Evolutionary conservation across 495 filamentous ascomycete genomes (phyloP).

Genomic region (Penicillium malachiteum): DNA sequence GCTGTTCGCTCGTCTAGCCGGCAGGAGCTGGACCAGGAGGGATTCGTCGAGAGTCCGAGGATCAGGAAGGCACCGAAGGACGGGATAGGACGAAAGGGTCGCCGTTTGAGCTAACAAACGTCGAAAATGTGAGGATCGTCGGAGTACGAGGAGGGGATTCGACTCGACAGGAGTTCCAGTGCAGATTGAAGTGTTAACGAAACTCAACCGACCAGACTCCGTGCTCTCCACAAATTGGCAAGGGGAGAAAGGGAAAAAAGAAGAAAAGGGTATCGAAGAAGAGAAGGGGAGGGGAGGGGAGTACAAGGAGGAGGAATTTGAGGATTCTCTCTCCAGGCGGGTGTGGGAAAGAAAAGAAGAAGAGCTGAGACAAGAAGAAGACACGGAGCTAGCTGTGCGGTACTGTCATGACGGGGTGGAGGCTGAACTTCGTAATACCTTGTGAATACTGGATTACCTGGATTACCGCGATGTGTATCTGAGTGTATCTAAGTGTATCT

Average conservation of each 20-base stretch:
- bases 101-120: conserved; percentile 53
- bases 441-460: too few species aligned
- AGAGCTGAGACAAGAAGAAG: conserved; percentile 40
- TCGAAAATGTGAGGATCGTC: conserved; percentile 38
- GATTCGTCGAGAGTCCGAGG: conserved; percentile 34
- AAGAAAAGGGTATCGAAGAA: conserved; percentile 47
- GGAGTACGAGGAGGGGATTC: conserved; percentile 43
- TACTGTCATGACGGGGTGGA: conserved; percentile 29
- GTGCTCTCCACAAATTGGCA: conserved; percentile 52
- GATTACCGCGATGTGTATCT: too few species aligned
- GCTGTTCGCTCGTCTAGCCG: conserved; percentile 47
- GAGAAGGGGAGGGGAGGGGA: conserved; percentile 30
- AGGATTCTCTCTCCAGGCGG: conserved; percentile 51
- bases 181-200: conserved; percentile 8
- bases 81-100: conserved; percentile 29
- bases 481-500: background rate
- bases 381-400: conserved; percentile 31
- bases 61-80: conserved; percentile 38
- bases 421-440: conserved; percentile 19
- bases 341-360: conserved; percentile 46
- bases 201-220: conserved; percentile 35
- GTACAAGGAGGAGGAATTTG: conserved; percentile 37
- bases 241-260: conserved; percentile 54
- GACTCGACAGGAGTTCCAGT: conserved; percentile 46
- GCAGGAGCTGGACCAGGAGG: conserved; percentile 46